Evolutionary conservation across 352 stramenopile species (phyloP), one percentile per base, ranked within the genome.

Genomic region (Globisporangium acanthophoron): DNA sequence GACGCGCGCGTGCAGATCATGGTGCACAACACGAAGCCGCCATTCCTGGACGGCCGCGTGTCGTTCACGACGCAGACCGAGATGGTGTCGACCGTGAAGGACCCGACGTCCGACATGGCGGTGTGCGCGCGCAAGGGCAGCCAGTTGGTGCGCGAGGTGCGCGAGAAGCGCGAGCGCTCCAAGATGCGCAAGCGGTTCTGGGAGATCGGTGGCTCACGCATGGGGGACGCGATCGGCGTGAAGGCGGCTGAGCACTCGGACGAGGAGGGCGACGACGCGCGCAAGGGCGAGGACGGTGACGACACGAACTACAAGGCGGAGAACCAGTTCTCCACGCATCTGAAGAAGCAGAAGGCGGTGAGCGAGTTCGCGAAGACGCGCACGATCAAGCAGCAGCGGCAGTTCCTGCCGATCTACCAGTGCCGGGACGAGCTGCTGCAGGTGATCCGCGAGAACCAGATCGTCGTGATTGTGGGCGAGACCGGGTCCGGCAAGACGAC

Each of bases 151-250:
- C 73, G 73, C 0, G 72, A 90, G 61, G 82, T 93, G 53, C 72
- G 84, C 7, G 82, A 94, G 48, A 78, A 94, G 59, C 75, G 78
- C 6, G 85, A 94, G 49, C 70, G 73, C 0, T 88, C 85, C 52
- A 97, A 97, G 58, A 99, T 99, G 93, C 82, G 96, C 46, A 94
- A 99, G 76, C 86, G 97, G 21, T 99, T 99, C 74, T 99, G 97
- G 97, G 97, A 99, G 65, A 62, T 99, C 8, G 97, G 96, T 7
- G 97, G 97, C 3, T 98, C 88, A 27, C 85, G 92, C 37, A 99
- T 99, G 96, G 97, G 97, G 21, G 76, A 99, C 51, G 92, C 90
- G 0, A 98, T 99, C 51, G 95, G 96, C 13, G 74, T 99, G 0
- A 86, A 93, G 55, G 73, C 70, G 4, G 69, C 73, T 6, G 73